phyloP scores from a whole-genome alignment of 2,329 filamentous ascomycete species.

The Microcyclospora tardicrescens region DNA sequence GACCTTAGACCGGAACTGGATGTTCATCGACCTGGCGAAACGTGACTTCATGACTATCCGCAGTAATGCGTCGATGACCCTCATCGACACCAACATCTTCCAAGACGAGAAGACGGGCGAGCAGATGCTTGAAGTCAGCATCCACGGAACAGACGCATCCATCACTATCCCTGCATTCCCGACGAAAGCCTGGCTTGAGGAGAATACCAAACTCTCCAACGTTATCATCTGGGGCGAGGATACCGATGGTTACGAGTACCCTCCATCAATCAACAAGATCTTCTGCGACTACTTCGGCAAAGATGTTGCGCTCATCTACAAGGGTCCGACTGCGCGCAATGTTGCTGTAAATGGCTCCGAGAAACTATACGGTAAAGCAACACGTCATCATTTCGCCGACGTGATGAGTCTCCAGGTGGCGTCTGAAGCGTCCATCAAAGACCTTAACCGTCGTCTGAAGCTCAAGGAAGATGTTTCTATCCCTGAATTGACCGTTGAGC shows the following conservation, averaged over 20 bases:
- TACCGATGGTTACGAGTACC: constrained; percentile 46
- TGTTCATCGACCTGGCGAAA: constrained; percentile 44
- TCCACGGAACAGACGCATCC: constrained; percentile 27
- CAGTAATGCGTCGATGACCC: constrained; percentile 47
- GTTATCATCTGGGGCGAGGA: constrained; percentile 47
- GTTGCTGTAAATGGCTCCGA: constrained; percentile 44
- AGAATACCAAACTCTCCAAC: constrained; percentile 36
- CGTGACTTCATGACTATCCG: constrained; percentile 50
- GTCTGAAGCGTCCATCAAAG: constrained; percentile 42
- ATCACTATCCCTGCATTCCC: constrained; percentile 46
- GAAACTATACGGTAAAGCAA: constrained; percentile 34
- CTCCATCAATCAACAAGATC: constrained; percentile 35
- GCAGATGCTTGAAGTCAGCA: constrained; percentile 36
- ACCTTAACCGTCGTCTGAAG: constrained; percentile 43
- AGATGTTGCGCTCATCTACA: constrained; percentile 46
- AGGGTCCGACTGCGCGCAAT: constrained; percentile 44
- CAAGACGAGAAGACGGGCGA: constrained; percentile 24
- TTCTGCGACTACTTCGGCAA: constrained; percentile 46
- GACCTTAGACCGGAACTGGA: constrained; percentile 52
- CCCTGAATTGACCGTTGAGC: constrained; percentile 43
- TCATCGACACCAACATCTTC: constrained; percentile 44
- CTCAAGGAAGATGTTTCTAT: constrained; percentile 24
- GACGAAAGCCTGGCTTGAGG: constrained; percentile 38
- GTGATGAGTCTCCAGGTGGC: constrained; percentile 45
- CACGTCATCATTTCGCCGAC: constrained; percentile 45